phyloP scores from a whole-genome alignment of 2,329 filamentous ascomycete species.

The Didymella exigua region DNA sequence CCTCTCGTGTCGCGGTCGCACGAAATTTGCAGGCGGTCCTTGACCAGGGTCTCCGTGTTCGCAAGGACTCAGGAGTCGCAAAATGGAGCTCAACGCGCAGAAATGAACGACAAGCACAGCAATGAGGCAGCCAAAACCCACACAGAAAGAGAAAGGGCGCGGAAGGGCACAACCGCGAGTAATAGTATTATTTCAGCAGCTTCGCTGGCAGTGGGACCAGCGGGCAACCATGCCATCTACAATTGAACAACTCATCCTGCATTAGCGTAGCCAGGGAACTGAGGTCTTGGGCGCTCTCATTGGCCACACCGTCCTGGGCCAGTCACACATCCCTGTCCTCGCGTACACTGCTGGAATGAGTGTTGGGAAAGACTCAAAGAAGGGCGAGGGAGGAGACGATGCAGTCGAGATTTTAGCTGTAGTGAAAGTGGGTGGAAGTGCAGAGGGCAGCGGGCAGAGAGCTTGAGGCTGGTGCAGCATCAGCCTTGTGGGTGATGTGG shows the following conservation, averaged over 20 bases:
- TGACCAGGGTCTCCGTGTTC: slow-evolving; percentile 5
- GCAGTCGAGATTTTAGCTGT: background rate
- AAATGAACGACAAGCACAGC: slow-evolving; percentile 5
- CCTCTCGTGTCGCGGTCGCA: slow-evolving; percentile 15
- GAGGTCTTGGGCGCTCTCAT: slow-evolving; percentile 24
- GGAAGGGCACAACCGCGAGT: slow-evolving; percentile 15
- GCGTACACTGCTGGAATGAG: slow-evolving; percentile 11
- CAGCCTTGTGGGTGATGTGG: slow-evolving; percentile 14
- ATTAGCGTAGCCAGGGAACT: slow-evolving; percentile 45
- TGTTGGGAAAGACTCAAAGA: background rate
- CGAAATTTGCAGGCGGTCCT: slow-evolving; percentile 10
- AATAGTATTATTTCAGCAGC: slow-evolving; percentile 37
- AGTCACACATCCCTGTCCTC: slow-evolving; percentile 17
- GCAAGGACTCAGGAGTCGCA: background rate
- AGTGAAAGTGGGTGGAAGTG: background rate
- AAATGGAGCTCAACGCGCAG: background rate
- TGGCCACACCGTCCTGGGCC: slow-evolving; percentile 20
- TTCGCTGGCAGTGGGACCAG: slow-evolving; percentile 32
- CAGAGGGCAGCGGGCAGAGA: background rate
- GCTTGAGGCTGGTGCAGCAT: slow-evolving; percentile 12
- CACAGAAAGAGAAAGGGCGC: slow-evolving; percentile 13
- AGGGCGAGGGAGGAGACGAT: background rate
- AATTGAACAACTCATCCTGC: slow-evolving; percentile 49
- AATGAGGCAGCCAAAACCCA: slow-evolving; percentile 11
- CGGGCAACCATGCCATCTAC: slow-evolving; percentile 33